These are phyloP conservation scores for Clitoria ternatea DNA, from an alignment of 306 rosid species.

Conservation along the genomic window DNA sequence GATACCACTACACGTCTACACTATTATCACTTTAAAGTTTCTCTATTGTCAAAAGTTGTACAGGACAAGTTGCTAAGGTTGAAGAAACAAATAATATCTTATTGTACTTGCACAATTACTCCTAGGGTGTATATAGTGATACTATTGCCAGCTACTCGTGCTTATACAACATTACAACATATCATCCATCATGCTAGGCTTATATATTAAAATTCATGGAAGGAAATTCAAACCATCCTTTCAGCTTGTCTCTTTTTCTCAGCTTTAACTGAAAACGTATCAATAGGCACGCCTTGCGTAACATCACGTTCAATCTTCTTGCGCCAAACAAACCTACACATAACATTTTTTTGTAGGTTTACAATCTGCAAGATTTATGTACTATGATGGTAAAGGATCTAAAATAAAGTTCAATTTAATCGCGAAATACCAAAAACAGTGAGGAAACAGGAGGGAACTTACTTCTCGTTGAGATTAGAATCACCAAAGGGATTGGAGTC, in stretches of 20 bases:
- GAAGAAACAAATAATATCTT: neutral
- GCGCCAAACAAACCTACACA: conserved; percentile 90
- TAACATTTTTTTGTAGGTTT: conserved; percentile 5
- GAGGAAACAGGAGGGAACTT: conserved; percentile 11
- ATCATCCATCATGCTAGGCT: neutral
- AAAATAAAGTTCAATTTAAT: neutral
- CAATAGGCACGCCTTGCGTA: conserved; percentile 62
- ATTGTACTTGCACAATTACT: too few species aligned
- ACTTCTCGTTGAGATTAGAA: conserved; percentile 90
- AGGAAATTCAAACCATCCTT: conserved; percentile 63
- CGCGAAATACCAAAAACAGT: neutral
- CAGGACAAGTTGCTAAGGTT: neutral
- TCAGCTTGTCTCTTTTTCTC: conserved; percentile 77
- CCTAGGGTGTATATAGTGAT: neutral
- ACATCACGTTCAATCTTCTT: conserved; percentile 97
- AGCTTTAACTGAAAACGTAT: conserved; percentile 62
- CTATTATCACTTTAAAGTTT: neutral
- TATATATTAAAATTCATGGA: neutral
- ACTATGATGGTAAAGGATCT: neutral
- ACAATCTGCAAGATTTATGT: conserved; percentile 1
- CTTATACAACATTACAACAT: neutral
- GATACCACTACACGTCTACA: neutral
- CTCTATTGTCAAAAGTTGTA: neutral
- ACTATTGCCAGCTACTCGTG: neutral
- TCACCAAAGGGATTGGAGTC: conserved; percentile 96